Evolutionary conservation across 1,139 yeast genomes (phyloP), one percentile per base, ranked within the genome.

Genomic region (Saccharomyces hybrid): DNA sequence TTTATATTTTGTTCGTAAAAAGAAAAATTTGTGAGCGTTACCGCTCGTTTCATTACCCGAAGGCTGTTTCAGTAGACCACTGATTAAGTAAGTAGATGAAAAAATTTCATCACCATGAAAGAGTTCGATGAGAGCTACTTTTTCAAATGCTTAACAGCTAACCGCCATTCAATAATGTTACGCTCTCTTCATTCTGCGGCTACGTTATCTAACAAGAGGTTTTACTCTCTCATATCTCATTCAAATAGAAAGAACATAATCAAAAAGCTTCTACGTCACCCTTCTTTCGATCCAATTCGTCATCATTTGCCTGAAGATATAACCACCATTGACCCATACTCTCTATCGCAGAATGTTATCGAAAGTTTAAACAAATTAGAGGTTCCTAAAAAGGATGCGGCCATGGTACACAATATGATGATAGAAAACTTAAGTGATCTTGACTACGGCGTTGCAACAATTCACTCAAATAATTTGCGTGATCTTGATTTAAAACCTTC

Each of bases 361-460:
- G 53, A 59, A 14, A 48, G 54, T 5, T 44, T 66, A 8, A 48
- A 51, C 2, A 42, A 48, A 8, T 42, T 52, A 8, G 32, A 50
- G 2, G 16, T 61, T n/a, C 28, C 60, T 6, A 34, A 23, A 4
- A 53, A 57, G 20, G 58, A 61, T 20, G 54, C 56, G 25, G 57
- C 59, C 5, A 20, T 46, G n/a, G 57, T 66, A 32, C 68, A 66
- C 53, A 67, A 66, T 47, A 56, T 55, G 31, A 47, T 66, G 32
- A 66, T 67, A 23, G 69, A 65, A 50, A 58, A 60, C n/a, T 52
- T 66, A 47, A 60, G 65, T 23, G 55, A 54, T 32, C 54, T 55
- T 44, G 69, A 66, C 47, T 66, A 60, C 53, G 63, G 67, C 27
- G 60, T 67, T 30, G 67, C 68, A n/a, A 59, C 68, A 14, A 55